Percentiles rank a stretch among this genome's conserved stretches.
Conservation (phyloP, 176 grass and related monocot species). For the Zea luxurians region DNA sequence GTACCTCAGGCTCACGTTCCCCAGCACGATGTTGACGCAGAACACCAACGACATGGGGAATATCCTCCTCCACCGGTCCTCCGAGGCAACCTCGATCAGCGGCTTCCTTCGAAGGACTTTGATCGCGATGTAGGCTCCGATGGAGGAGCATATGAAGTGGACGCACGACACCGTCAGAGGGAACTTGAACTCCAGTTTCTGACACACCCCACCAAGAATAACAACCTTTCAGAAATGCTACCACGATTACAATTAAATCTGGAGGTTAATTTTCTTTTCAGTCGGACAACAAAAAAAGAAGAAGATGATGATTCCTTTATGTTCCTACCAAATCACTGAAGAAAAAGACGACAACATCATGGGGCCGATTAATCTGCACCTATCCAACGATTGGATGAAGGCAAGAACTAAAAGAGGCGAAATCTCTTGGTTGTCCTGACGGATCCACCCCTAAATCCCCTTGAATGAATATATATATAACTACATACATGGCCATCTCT, state of each 20-base stretch:
- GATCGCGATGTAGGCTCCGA: constrained; percentile 84
- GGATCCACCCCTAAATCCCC: constrained; percentile 11
- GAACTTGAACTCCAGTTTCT: constrained; percentile 97
- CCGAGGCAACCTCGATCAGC: constrained; percentile 77
- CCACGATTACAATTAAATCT: neutral
- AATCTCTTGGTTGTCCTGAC: neutral
- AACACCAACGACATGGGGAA: constrained; percentile 98
- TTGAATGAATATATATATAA: neutral
- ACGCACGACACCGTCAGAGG: constrained; percentile 93
- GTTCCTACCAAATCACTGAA: too few relatives aligned
- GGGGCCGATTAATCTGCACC: neutral
- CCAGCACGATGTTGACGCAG: constrained; percentile 96
- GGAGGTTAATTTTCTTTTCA: too few relatives aligned
- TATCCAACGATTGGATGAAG: too few relatives aligned
- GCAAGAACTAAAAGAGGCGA: neutral
- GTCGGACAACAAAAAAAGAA: too few relatives aligned
- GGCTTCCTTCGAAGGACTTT: constrained; percentile 83
- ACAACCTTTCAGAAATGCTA: too few relatives aligned
- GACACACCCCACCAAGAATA: too few relatives aligned
- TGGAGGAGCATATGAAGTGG: constrained; percentile 93
- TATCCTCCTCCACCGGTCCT: constrained; percentile 95
- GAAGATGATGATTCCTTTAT: too few relatives aligned
- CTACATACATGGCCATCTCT: neutral
- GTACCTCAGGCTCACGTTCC: constrained; percentile 88
- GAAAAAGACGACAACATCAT: neutral